These are phyloP conservation scores for Kluyveromyces aestuarii DNA, from an alignment of 805 yeast species.

Conservation along the genomic window DNA sequence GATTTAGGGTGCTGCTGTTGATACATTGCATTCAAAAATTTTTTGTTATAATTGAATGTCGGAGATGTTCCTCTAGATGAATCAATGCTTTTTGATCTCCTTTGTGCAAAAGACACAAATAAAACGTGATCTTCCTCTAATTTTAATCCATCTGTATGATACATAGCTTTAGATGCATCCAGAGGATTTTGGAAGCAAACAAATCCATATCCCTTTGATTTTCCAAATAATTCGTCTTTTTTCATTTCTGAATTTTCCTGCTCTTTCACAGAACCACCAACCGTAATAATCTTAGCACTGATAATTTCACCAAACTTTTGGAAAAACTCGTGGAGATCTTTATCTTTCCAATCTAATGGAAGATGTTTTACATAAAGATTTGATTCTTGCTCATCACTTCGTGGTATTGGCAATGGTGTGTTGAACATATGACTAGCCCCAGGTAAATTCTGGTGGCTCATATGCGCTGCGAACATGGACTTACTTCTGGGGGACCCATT, in stretches of 20 bases:
- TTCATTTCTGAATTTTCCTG: conserved; percentile 3
- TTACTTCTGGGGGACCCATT: conserved; percentile 1
- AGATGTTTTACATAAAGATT: conserved; percentile 65
- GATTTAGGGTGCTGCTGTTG: conserved; percentile 7
- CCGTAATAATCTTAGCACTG: conserved; percentile 48
- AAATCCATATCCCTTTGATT: conserved; percentile 73
- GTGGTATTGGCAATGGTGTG: conserved; percentile 24
- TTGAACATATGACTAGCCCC: background rate
- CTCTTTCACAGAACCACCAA: conserved; percentile 22
- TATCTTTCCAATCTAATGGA: conserved; percentile 46
- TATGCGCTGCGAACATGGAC: background rate
- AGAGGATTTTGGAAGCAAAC: conserved; percentile 61
- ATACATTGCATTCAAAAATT: conserved; percentile 20
- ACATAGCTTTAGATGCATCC: conserved; percentile 62
- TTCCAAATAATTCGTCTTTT: conserved; percentile 11
- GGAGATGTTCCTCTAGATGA: background rate
- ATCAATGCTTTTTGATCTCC: conserved; percentile 12
- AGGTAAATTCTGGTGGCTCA: background rate
- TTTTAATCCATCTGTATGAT: conserved; percentile 33
- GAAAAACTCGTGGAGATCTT: conserved; percentile 38
- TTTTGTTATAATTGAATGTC: conserved; percentile 14
- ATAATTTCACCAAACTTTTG: conserved; percentile 41
- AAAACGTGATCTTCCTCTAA: conserved; percentile 44
- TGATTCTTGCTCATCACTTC: conserved; percentile 50
- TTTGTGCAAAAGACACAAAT: conserved; percentile 69